Base-by-base conservation (phyloP, 495 filamentous ascomycete genomes). In the Lophium mytilinum region DNA sequence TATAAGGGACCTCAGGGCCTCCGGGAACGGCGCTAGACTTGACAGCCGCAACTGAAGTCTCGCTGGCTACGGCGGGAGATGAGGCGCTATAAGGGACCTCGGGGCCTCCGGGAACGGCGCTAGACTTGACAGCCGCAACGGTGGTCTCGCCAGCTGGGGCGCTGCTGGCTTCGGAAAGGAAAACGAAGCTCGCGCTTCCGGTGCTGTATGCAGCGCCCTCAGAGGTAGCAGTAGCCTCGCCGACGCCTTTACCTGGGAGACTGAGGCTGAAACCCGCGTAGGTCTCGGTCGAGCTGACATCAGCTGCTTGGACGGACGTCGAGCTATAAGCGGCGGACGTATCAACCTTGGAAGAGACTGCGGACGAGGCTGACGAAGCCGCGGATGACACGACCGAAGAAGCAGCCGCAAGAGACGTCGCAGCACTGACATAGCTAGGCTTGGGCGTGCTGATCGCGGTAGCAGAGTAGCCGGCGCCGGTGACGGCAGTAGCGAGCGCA, bases 391-490 rank as follows among this genome's bases (percentile, higher is more conserved):
- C 21, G 1, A 12, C 21, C 1, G 15, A 21, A 30, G 21, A 48
- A 30, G 47, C n/a, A 18, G 41, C 14, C 43, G 19, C 43, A 11
- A 19, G 10, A 19, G 43, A 47, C 4, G 18, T 11, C 18, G 43
- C 18, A 24, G 47, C 33, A 35, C 48, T 41, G 21, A 33, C 41
- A 18, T n/a, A n/a, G 14, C 30, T 7, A 24, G 53, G 4, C 12
- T 24, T n/a, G 15, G 17, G 14, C 19, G 45, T 21, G 10, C 37
- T 39, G 18, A 19, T 50, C 33, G 53, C 53, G 10, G 55, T 37
- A 34, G 53, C 55, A n/a, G 48, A 15, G 52, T 56, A 63, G 14
- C 56, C 56, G 12, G 50, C 52, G 18, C 61, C 61, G 39, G 49
- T 37, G 24, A 52, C 61, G 18, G 37, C 39, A 11, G 61, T 64